These are phyloP conservation scores for Filobasidium floriforme DNA, from an alignment of 768 basidiomycete genomes.

Conservation along the genomic window DNA sequence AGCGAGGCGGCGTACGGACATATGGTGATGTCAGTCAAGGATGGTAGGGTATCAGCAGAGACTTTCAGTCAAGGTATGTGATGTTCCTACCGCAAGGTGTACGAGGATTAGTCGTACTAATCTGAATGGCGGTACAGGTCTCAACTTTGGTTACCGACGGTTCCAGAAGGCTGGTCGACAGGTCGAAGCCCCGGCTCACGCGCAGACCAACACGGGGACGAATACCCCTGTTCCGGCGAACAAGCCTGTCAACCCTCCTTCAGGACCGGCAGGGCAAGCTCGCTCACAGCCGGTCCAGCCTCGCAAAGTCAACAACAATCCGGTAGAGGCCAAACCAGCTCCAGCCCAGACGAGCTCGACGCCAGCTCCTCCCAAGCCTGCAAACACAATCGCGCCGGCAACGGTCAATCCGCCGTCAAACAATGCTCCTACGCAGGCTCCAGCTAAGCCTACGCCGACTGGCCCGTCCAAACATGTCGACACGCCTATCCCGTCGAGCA, in stretches of 20 bases:
- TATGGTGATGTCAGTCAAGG: slow-evolving; percentile 78
- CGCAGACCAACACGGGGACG: slow-evolving; percentile 50
- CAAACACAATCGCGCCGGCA: background rate
- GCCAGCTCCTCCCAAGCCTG: slow-evolving; percentile 12
- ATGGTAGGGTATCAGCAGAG: slow-evolving; percentile 85
- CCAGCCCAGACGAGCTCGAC: slow-evolving; percentile 10
- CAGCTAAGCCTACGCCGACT: background rate
- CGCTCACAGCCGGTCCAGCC: slow-evolving; percentile 20
- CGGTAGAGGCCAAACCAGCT: slow-evolving; percentile 7
- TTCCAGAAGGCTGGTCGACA: slow-evolving; percentile 42
- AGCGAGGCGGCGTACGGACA: slow-evolving; percentile 88
- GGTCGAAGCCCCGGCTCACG: background rate
- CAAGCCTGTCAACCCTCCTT: slow-evolving; percentile 17
- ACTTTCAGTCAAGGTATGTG: slow-evolving; percentile 75
- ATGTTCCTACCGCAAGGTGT: slow-evolving; percentile 15
- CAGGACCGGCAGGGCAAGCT: background rate
- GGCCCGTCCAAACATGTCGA: background rate
- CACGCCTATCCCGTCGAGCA: background rate
- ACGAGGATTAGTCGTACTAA: background rate
- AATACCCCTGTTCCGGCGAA: slow-evolving; percentile 44
- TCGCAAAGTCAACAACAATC: slow-evolving; percentile 8
- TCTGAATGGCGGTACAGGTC: slow-evolving; percentile 52
- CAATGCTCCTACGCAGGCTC: background rate
- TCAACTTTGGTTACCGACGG: slow-evolving; percentile 84
- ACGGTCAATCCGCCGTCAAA: background rate